A percentile compares a stretch with the other conserved stretches of the same genome.
Evolutionary conservation across 129 eudicot species (phyloP).

Genomic region (Lactuca sativa): DNA sequence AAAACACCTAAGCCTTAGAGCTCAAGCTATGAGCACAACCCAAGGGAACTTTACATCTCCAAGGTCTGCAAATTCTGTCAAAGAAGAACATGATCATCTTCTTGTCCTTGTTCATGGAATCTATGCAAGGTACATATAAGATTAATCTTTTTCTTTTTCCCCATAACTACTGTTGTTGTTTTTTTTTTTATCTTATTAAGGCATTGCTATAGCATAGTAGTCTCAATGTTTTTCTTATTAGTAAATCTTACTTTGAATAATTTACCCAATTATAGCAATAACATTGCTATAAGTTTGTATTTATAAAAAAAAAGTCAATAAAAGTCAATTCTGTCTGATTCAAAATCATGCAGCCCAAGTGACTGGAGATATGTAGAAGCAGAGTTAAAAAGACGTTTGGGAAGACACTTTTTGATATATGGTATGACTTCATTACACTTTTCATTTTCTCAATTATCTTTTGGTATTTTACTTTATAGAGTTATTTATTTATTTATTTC

Average conservation of each 20-base stretch:
- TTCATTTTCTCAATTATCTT: not conserved
- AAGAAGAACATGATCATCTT: constrained; percentile 83
- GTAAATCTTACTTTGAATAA: no score
- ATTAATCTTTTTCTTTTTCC: no score
- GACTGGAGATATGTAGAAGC: constrained; percentile 93
- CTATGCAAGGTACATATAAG: constrained; percentile 63
- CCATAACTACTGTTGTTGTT: no score
- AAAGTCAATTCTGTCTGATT: not conserved
- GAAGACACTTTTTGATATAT: constrained; percentile 71
- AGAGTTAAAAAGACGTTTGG: constrained; percentile 83
- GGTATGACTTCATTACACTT: constrained; percentile 45
- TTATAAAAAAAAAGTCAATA: no score
- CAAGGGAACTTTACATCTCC: constrained; percentile 52
- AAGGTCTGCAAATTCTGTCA: constrained; percentile 21
- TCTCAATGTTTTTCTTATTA: no score
- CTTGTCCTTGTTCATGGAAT: constrained; percentile 99
- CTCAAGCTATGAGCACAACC: constrained; percentile 67
- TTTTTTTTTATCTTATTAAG: no score
- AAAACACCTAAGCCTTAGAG: constrained; percentile 40
- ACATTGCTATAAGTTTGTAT: no score
- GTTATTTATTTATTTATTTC: not conserved
- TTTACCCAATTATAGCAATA: no score
- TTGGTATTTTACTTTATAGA: not conserved
- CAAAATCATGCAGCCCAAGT: constrained; percentile 71
- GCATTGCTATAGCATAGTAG: no score